Evolutionary conservation across 2,329 filamentous ascomycete genomes (phyloP).

Genomic region (Amesomyces nigricolor): DNA sequence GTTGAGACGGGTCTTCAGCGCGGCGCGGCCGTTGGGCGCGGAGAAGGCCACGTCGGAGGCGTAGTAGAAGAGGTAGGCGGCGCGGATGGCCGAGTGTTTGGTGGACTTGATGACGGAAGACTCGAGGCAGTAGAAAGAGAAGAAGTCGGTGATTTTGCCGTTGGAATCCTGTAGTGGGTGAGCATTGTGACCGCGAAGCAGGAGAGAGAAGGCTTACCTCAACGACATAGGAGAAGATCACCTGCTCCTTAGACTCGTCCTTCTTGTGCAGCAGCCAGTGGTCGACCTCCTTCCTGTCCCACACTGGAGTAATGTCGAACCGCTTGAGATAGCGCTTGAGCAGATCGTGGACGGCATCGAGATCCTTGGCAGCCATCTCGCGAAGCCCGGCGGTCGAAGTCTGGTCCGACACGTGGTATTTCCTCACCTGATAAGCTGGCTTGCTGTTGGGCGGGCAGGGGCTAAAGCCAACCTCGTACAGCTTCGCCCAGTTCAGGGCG

Average conservation of each 20-base stretch:
- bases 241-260: slow-evolving; percentile 61
- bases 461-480: slow-evolving; percentile 92
- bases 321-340: slow-evolving; percentile 71
- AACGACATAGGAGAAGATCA: slow-evolving; percentile 91
- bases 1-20: slow-evolving; percentile 75
- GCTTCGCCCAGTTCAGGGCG: slow-evolving; percentile 89
- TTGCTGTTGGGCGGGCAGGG: slow-evolving; percentile 79
- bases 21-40: slow-evolving; percentile 46
- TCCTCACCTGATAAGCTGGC: slow-evolving; percentile 75
- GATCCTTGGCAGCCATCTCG: slow-evolving; percentile 71
- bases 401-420: slow-evolving; percentile 73
- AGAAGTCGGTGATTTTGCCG: slow-evolving; percentile 87
- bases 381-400: slow-evolving; percentile 72
- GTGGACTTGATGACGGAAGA: slow-evolving; percentile 82
- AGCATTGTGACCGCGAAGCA: background rate
- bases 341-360: slow-evolving; percentile 68
- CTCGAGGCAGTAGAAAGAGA: slow-evolving; percentile 94
- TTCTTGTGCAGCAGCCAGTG: slow-evolving; percentile 83
- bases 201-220: slow-evolving; percentile 46
- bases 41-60: slow-evolving; percentile 73
- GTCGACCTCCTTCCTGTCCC: slow-evolving; percentile 70
- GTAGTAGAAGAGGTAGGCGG: slow-evolving; percentile 97
- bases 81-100: slow-evolving; percentile 73
- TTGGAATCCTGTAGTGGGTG: slow-evolving; percentile 46
- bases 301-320: slow-evolving; percentile 80